Percentiles rank a stretch among this genome's conserved stretches.
phyloP scores from a whole-genome alignment of 169 alveolate species.

The Babesia bovis region DNA sequence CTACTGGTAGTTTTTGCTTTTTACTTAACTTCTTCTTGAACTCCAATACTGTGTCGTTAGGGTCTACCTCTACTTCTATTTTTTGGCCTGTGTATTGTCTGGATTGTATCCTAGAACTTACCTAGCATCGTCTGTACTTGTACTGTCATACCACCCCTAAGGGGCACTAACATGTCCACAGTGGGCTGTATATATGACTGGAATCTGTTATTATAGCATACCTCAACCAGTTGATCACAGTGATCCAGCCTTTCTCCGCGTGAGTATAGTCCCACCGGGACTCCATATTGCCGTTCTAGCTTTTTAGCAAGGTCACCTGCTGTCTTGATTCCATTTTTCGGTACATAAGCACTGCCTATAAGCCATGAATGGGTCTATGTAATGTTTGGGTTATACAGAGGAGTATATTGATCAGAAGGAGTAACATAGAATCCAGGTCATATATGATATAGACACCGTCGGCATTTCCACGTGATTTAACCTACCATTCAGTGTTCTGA shows the following conservation, averaged over 20 bases:
- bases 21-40: constrained; percentile 48
- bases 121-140: constrained; percentile 62
- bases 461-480: too few species aligned
- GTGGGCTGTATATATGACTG: background rate
- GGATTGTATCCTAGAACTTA: constrained; percentile 2
- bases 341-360: constrained; percentile 5
- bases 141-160: constrained; percentile 58
- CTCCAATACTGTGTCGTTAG: constrained; percentile 57
- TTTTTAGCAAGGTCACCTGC: constrained; percentile 25
- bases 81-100: constrained; percentile 29
- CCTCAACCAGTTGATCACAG: constrained; percentile 7
- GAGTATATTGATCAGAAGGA: too few species aligned
- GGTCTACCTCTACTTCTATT: constrained; percentile 50
- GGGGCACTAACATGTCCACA: constrained; percentile 3
- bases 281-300: constrained; percentile 1
- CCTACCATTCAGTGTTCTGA: too few species aligned
- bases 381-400: too few species aligned
- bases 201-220: background rate
- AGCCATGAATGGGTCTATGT: background rate
- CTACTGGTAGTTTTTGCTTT: constrained; percentile 62
- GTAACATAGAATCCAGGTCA: too few species aligned
- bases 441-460: too few species aligned
- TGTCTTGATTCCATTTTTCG: constrained; percentile 13
- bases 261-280: constrained; percentile 12
- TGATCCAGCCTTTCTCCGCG: constrained; percentile 6